Percentiles rank a stretch among this genome's conserved stretches.
Evolutionary conservation across 1,139 yeast genomes (phyloP).

Genomic region (Geotrichum citri-aurantii): DNA sequence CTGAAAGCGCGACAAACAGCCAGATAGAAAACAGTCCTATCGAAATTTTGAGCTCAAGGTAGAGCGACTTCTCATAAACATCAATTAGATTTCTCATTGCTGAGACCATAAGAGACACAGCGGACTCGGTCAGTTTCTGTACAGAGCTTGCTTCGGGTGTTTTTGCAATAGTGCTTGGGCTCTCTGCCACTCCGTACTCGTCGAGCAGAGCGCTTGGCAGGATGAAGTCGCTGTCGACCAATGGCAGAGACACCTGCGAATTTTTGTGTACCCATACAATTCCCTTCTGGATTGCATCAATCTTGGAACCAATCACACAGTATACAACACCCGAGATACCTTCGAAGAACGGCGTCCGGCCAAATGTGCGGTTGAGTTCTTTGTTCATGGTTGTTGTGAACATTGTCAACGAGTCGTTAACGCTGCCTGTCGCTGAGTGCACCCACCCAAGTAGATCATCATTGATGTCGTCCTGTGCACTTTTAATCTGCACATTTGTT

Average conservation of each 20-base stretch:
- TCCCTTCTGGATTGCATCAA: slow-evolving; percentile 60
- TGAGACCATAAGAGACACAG: slow-evolving; percentile 15
- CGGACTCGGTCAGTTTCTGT: slow-evolving; percentile 10
- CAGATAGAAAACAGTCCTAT: slow-evolving; percentile 23
- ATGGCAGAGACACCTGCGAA: slow-evolving; percentile 56
- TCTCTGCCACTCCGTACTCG: not conserved
- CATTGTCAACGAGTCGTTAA: slow-evolving; percentile 50
- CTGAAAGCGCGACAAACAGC: slow-evolving; percentile 25
- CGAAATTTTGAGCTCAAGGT: slow-evolving; percentile 26
- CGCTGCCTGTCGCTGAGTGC: slow-evolving; percentile 46
- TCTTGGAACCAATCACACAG: slow-evolving; percentile 73
- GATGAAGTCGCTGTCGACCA: slow-evolving; percentile 12
- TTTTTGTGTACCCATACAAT: slow-evolving; percentile 71
- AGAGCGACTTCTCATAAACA: slow-evolving; percentile 22
- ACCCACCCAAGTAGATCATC: slow-evolving; percentile 63
- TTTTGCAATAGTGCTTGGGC: not conserved
- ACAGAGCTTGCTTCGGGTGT: not conserved
- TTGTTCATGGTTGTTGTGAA: slow-evolving; percentile 49
- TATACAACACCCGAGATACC: slow-evolving; percentile 62
- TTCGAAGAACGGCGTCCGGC: slow-evolving; percentile 56
- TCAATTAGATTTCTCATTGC: slow-evolving; percentile 20
- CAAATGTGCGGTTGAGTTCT: slow-evolving; percentile 55
- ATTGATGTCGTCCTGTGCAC: slow-evolving; percentile 49
- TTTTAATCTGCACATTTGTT: slow-evolving; percentile 45
- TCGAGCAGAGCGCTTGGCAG: slow-evolving; percentile 8